phyloP scores from a whole-genome alignment of 805 yeast species.

The Candida berthetii region DNA sequence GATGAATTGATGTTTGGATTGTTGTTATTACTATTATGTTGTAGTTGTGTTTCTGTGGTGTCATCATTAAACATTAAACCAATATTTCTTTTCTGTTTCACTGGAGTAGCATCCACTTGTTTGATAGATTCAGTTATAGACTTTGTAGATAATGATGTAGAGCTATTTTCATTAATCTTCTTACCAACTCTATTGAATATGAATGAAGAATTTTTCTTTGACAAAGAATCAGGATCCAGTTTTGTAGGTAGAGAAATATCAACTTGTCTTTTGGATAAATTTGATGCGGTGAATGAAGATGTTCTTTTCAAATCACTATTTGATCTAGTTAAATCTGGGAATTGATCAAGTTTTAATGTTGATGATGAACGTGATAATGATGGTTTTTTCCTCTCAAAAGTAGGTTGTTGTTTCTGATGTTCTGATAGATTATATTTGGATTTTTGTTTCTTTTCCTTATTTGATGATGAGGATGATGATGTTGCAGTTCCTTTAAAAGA shows the following conservation, averaged over 20 bases:
- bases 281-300: conserved; percentile 17
- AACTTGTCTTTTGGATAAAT: conserved; percentile 17
- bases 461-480: background rate
- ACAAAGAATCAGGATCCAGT: background rate
- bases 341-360: conserved; percentile 11
- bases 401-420: background rate
- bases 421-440: background rate
- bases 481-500: conserved; percentile 22
- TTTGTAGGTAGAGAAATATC: conserved; percentile 17
- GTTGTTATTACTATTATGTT: too few relatives aligned
- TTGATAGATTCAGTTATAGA: conserved; percentile 9
- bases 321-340: conserved; percentile 14
- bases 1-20: background rate
- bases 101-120: conserved; percentile 22
- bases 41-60: conserved; percentile 10
- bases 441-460: background rate
- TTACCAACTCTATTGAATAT: conserved; percentile 22
- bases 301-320: conserved; percentile 18
- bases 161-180: conserved; percentile 1
- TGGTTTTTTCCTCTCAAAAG: conserved; percentile 7
- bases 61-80: conserved; percentile 5
- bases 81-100: conserved; percentile 8
- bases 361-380: conserved; percentile 12
- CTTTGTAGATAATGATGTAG: conserved; percentile 1
- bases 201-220: conserved; percentile 6